These are phyloP conservation scores for Pleurotus djamor DNA, from an alignment of 768 basidiomycete species.

Conservation along the genomic window DNA sequence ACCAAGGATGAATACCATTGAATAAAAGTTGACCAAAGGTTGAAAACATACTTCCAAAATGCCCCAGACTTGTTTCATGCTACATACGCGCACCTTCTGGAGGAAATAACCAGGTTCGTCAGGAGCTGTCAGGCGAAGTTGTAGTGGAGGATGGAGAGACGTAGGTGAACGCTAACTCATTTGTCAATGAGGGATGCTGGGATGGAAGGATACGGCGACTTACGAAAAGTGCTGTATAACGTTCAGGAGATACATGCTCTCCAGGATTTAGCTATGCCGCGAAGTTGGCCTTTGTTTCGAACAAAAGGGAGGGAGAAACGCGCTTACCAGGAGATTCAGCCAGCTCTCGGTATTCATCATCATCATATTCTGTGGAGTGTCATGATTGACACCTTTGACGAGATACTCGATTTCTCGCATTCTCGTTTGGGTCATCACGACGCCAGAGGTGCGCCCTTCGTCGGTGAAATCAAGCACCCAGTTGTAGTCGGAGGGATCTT, in stretches of 20 bases:
- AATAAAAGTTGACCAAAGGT: slow-evolving; percentile 2
- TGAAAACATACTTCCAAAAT: slow-evolving; percentile 58
- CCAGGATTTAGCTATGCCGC: slow-evolving; percentile 54
- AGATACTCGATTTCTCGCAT: slow-evolving; percentile 72
- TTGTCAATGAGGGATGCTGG: too few relatives aligned
- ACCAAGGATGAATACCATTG: neutral
- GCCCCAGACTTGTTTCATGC: slow-evolving; percentile 71
- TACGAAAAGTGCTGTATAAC: slow-evolving; percentile 70
- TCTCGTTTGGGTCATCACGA: slow-evolving; percentile 72
- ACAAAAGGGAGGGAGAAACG: neutral
- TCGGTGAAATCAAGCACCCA: slow-evolving; percentile 79
- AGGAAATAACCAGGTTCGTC: slow-evolving; percentile 77
- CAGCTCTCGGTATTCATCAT: slow-evolving; percentile 55
- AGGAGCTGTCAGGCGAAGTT: slow-evolving; percentile 63
- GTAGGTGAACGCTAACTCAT: slow-evolving; percentile 57
- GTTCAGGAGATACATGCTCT: slow-evolving; percentile 46
- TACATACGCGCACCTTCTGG: slow-evolving; percentile 68
- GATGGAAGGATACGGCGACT: slow-evolving; percentile 17
- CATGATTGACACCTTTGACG: slow-evolving; percentile 50
- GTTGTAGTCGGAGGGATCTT: slow-evolving; percentile 26
- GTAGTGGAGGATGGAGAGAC: slow-evolving; percentile 65
- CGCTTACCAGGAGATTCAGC: slow-evolving; percentile 61
- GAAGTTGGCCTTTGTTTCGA: neutral
- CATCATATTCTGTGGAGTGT: slow-evolving; percentile 39
- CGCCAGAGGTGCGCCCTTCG: slow-evolving; percentile 46